Evolutionary conservation across 306 rosid genomes (phyloP).

Genomic region (Rosa chinensis): DNA sequence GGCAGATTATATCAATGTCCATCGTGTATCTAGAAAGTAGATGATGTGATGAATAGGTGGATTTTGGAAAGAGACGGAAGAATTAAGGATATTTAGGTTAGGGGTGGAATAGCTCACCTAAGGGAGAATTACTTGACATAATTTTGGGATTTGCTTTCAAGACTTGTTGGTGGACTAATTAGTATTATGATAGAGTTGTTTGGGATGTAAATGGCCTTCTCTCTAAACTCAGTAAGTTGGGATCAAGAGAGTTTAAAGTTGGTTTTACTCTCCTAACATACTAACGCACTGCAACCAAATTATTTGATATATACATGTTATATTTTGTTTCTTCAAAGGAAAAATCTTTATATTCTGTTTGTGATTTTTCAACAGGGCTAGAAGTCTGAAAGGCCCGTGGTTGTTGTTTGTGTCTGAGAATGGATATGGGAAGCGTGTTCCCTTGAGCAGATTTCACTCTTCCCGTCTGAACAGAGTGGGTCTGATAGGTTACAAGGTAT

Average conservation of each 20-base stretch:
- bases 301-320: not conserved
- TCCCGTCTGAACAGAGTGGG: constrained; percentile 88
- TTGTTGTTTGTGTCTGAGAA: constrained; percentile 91
- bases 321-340: not conserved
- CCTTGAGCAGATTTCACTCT: constrained; percentile 69
- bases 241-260: not conserved
- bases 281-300: not conserved
- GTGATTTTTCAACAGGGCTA: constrained; percentile 39
- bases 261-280: not conserved
- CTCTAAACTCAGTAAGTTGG: not conserved
- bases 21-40: not conserved
- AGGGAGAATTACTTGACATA: not conserved
- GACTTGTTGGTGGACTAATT: not conserved
- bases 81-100: not conserved
- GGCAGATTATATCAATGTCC: not conserved
- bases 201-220: not conserved
- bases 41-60: not conserved
- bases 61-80: not conserved
- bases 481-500: constrained; percentile 92
- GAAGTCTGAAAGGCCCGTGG: constrained; percentile 75
- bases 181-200: not conserved
- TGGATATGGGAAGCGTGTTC: constrained; percentile 94
- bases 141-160: not conserved
- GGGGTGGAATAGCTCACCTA: not conserved
- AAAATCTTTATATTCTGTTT: not conserved